Evolutionary conservation across 257 asterid species (phyloP).

Genomic region (Solanum etuberosum): DNA sequence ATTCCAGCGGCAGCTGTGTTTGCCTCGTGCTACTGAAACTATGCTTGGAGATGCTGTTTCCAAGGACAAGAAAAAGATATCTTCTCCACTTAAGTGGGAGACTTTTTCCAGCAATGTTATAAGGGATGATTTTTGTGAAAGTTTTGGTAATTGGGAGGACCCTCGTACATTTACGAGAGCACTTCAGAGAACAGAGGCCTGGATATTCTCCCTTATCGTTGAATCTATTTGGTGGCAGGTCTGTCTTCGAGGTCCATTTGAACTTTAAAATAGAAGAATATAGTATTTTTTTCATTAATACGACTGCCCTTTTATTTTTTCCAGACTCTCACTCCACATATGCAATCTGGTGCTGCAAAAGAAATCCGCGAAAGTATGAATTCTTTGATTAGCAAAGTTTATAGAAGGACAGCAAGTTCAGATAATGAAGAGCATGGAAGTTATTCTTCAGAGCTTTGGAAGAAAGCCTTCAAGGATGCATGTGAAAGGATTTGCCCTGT

Average conservation of each 20-base stretch:
- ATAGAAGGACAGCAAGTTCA: conserved; percentile 33
- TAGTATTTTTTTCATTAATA: neutral
- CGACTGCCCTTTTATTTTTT: neutral
- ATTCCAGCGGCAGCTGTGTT: conserved; percentile 21
- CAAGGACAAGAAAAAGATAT: conserved; percentile 16
- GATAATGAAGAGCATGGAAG: conserved; percentile 30
- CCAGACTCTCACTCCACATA: conserved; percentile 76
- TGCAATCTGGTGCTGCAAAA: conserved; percentile 62
- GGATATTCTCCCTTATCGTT: conserved; percentile 68
- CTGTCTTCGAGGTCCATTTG: neutral
- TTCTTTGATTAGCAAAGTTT: conserved; percentile 21
- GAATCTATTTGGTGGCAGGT: conserved; percentile 99
- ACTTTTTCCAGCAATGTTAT: conserved; percentile 23
- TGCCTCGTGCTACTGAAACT: conserved; percentile 21
- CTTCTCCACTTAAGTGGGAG: conserved; percentile 45
- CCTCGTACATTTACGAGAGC: conserved; percentile 40
- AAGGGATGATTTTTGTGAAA: conserved; percentile 14
- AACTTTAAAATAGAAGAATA: neutral
- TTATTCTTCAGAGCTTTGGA: conserved; percentile 68
- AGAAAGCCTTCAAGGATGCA: conserved; percentile 77
- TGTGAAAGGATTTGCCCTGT: conserved; percentile 82
- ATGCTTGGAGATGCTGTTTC: conserved; percentile 7
- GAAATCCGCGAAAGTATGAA: conserved; percentile 20
- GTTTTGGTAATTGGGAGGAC: conserved; percentile 45
- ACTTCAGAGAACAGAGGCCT: conserved; percentile 55